These are phyloP conservation scores for Venturia pyrina DNA, from an alignment of 2,329 filamentous ascomycete species.

Conservation along the genomic window DNA sequence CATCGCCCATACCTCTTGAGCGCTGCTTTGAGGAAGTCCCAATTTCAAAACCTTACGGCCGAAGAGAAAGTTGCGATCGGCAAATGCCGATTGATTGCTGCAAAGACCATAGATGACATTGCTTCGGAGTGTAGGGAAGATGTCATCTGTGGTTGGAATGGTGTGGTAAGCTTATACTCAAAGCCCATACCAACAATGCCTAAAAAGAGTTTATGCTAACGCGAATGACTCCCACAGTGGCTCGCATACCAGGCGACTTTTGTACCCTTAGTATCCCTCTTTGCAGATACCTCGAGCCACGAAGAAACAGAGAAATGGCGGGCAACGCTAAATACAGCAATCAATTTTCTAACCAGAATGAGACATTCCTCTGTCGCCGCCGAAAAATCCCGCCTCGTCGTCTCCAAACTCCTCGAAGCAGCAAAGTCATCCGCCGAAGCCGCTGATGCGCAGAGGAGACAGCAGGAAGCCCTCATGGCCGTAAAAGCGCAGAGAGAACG, in stretches of 20 bases:
- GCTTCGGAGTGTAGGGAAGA: conserved; percentile 59
- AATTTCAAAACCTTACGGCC: conserved; percentile 40
- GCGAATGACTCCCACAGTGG: conserved; percentile 35
- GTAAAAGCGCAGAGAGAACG: conserved; percentile 10
- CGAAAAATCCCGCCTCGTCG: conserved; percentile 32
- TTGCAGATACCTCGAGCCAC: conserved; percentile 48
- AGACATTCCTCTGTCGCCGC: conserved; percentile 35
- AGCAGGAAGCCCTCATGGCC: conserved; percentile 9
- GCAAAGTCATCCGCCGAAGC: conserved; percentile 19
- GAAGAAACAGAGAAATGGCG: conserved; percentile 33
- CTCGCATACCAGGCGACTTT: conserved; percentile 72
- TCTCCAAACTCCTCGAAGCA: conserved; percentile 32
- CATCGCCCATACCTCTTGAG: conserved; percentile 62
- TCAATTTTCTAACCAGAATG: conserved; percentile 34
- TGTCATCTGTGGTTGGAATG: conserved; percentile 72
- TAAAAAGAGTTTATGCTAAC: no score
- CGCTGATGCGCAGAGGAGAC: conserved; percentile 8
- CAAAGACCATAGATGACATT: conserved; percentile 63
- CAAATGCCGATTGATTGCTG: conserved; percentile 59
- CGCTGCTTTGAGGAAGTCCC: conserved; percentile 46
- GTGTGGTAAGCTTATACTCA: conserved; percentile 34
- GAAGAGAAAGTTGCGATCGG: conserved; percentile 60
- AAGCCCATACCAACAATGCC: no score
- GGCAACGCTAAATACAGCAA: conserved; percentile 29
- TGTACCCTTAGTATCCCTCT: conserved; percentile 66